Percentiles rank a stretch among this genome's conserved stretches.
Evolutionary conservation across 257 asterid genomes (phyloP).

Genomic region (Pogostemon cablin): DNA sequence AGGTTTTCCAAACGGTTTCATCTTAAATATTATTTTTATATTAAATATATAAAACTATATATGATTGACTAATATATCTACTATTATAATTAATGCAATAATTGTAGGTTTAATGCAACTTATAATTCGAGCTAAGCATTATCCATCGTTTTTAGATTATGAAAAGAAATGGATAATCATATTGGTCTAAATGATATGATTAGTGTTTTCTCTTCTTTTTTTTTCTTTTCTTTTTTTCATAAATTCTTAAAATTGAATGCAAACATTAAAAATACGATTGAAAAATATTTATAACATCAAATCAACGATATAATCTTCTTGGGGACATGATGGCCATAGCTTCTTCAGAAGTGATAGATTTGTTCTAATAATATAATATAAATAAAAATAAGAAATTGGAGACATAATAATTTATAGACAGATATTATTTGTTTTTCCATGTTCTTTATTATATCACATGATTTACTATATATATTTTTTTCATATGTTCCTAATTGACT

Average conservation of each 20-base stretch:
- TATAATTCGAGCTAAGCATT: no score
- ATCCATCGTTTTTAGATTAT: no score
- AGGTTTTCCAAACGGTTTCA: no score
- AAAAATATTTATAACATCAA: background rate
- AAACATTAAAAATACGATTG: background rate
- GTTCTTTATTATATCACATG: conserved; percentile 38
- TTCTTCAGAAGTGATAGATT: conserved; percentile 17
- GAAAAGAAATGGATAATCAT: no score
- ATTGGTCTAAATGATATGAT: no score
- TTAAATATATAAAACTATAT: no score
- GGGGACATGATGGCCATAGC: conserved; percentile 23
- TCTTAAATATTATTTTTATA: no score
- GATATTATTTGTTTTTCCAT: conserved; percentile 32
- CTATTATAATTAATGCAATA: no score
- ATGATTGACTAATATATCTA: background rate
- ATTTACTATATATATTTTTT: conserved; percentile 32
- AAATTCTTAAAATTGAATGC: no score
- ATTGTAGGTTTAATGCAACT: no score
- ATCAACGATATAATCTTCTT: background rate
- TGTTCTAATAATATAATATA: background rate
- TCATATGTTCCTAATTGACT: conserved; percentile 31
- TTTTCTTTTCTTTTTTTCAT: no score
- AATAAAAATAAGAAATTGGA: conserved; percentile 20
- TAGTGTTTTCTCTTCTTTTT: no score
- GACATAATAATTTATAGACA: conserved; percentile 32